phyloP scores from a whole-genome alignment of 2,329 filamentous ascomycete genomes.

The Colletotrichum karsti region DNA sequence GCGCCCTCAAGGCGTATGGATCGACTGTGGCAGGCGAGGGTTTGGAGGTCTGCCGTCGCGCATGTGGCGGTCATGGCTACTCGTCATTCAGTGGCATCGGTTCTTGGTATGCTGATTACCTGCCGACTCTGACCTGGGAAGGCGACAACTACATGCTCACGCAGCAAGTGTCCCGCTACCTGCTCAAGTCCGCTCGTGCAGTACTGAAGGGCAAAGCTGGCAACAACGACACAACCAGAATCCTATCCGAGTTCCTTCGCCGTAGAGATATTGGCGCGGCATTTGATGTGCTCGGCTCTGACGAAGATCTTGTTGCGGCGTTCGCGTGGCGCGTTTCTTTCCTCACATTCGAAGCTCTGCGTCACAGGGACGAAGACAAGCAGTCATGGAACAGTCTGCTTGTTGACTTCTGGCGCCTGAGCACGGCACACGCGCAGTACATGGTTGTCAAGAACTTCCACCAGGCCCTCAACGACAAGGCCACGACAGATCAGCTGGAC shows the following conservation, averaged over 20 bases:
- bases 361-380: constrained; percentile 79
- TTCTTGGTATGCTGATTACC: constrained; percentile 77
- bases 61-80: constrained; percentile 82
- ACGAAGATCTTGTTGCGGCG: constrained; percentile 75
- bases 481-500: constrained; percentile 63
- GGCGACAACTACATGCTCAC: constrained; percentile 87
- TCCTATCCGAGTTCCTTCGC: constrained; percentile 70
- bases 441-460: constrained; percentile 80
- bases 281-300: constrained; percentile 76
- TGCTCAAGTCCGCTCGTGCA: constrained; percentile 77
- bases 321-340: constrained; percentile 81
- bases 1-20: constrained; percentile 77
- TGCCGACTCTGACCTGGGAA: constrained; percentile 77
- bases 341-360: constrained; percentile 78
- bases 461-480: constrained; percentile 50
- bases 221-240: constrained; percentile 72
- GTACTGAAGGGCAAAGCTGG: constrained; percentile 70
- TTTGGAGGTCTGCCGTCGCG: constrained; percentile 77
- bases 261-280: constrained; percentile 76
- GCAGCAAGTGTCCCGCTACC: constrained; percentile 80
- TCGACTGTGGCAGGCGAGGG: constrained; percentile 79
- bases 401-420: constrained; percentile 81
- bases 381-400: constrained; percentile 80
- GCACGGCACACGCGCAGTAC: constrained; percentile 80
- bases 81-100: constrained; percentile 80